Evolutionary conservation across 1,139 yeast species (phyloP), one percentile per base, ranked within the genome.

Genomic region (Diutina mesorugosa): DNA sequence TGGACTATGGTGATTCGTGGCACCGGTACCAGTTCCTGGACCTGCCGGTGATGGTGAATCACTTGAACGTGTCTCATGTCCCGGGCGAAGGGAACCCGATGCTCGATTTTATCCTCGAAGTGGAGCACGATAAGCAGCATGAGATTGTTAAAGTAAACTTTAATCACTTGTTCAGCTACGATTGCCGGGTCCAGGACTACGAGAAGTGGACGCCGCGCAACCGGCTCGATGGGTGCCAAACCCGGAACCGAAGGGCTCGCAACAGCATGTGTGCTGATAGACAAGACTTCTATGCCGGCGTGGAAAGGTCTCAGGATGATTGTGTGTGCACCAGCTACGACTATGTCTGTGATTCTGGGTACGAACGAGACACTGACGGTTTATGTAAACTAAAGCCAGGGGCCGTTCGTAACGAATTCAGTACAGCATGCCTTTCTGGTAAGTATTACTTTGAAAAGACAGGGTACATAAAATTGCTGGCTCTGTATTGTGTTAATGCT

Each of bases 1-100:
- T 85, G 32, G 93, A 93, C 69, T 87, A 85, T 62, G 99, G 99
- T 47, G 71, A 73, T 6, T 73, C 84, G 1, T 93, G 98, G 98
- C 63, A 67, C 2, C 84, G 81, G 10, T 85, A 75, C 66, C 67
- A 79, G 62, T 91, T 93, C 64, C 63, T 84, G 5, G 83, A 84
- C 0, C 78, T 78, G 38, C 38, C 38, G 38, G 38, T 32, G 38
- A 32, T 32, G 38, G 38, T 32, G 2, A 8, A 32, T 2, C 12
- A 32, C 38, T 32, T 32, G 2, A 32, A 32, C 38, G 38, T 32
- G 12, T 32, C 38, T 2, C 38, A 32, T 32, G 38, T 9, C 12
- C 9, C 12, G 9, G 38, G 9, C 12, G 8, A 32, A 32, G 12
- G 12, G 38, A 9, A 32, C 12, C 38, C 2, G 12, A 32, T 32